These are phyloP conservation scores for Sphagnum magellanicum DNA, from an alignment of 228 moss, liverwort and hornwort species.

Conservation along the genomic window DNA sequence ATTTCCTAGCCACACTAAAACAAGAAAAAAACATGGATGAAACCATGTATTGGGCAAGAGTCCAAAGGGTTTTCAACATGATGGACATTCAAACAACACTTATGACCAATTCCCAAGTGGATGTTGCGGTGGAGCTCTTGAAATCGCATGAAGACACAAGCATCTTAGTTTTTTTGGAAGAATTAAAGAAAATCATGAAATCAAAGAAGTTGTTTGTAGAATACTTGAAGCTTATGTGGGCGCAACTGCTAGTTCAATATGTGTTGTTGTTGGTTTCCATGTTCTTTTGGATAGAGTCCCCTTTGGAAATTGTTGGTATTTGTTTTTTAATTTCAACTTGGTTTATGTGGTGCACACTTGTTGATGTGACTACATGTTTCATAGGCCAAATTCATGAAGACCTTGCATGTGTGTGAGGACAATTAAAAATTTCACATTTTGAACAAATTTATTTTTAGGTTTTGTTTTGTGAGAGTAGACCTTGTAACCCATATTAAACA, in stretches of 20 bases:
- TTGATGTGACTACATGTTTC: no score
- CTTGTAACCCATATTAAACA: no score
- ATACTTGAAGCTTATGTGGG: slow-evolving; percentile 84
- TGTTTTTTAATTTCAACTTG: background rate
- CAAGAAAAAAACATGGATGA: slow-evolving; percentile 57
- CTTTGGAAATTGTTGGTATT: slow-evolving; percentile 57
- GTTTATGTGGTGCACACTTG: no score
- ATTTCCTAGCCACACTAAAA: no score
- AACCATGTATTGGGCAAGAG: slow-evolving; percentile 91
- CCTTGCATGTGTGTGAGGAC: no score
- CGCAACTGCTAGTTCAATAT: slow-evolving; percentile 89
- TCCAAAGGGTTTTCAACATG: slow-evolving; percentile 89
- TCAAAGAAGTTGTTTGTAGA: slow-evolving; percentile 60
- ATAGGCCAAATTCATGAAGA: no score
- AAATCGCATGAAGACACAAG: slow-evolving; percentile 30
- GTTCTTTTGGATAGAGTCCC: slow-evolving; percentile 72
- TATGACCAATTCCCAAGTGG: slow-evolving; percentile 67
- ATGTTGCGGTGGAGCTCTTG: slow-evolving; percentile 62
- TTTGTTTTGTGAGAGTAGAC: no score
- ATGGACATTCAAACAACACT: slow-evolving; percentile 95
- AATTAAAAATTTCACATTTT: no score
- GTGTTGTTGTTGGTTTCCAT: slow-evolving; percentile 83
- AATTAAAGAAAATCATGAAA: slow-evolving; percentile 68
- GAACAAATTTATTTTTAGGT: no score
- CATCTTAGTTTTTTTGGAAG: slow-evolving; percentile 16